A percentile compares a stretch with the other conserved stretches of the same genome.
Conservation (phyloP, 1,139 yeast genomes). For the Sugiyamaella castrensis region DNA sequence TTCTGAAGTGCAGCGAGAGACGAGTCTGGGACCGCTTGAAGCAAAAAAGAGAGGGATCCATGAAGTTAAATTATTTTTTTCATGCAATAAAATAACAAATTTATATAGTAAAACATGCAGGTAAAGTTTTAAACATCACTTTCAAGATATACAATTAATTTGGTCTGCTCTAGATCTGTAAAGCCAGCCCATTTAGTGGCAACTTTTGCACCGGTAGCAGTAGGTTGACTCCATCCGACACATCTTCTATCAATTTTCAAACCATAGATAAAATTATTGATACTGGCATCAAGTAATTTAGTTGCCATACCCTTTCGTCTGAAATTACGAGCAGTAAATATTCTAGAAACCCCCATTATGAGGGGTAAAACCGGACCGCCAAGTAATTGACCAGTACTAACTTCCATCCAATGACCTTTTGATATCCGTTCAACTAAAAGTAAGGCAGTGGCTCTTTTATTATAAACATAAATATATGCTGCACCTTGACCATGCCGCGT, state of each 20-base stretch:
- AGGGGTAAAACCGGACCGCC: conserved; percentile 27
- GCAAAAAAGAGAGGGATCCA: too few relatives aligned
- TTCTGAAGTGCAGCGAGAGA: too few relatives aligned
- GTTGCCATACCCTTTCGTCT: conserved; percentile 52
- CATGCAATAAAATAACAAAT: too few relatives aligned
- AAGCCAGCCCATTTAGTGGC: conserved; percentile 39
- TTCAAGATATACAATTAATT: too few relatives aligned
- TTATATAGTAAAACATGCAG: too few relatives aligned
- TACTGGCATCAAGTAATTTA: conserved; percentile 44
- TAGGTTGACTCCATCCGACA: conserved; percentile 72
- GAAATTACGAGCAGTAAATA: conserved; percentile 58
- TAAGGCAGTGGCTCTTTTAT: conserved; percentile 48
- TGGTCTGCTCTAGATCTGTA: too few relatives aligned
- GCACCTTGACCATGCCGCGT: conserved; percentile 28
- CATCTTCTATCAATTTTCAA: conserved; percentile 41
- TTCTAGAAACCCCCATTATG: conserved; percentile 58
- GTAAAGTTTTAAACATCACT: too few relatives aligned
- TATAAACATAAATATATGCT: conserved; percentile 49
- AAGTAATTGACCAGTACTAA: conserved; percentile 39
- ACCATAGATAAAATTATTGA: conserved; percentile 52
- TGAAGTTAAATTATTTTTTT: too few relatives aligned
- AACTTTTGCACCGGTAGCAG: conserved; percentile 55
- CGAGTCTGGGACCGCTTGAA: too few relatives aligned
- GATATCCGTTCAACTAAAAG: conserved; percentile 44
- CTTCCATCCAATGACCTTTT: conserved; percentile 48